Evolutionary conservation across 495 filamentous ascomycete species (phyloP).

Genomic region (Podospora tetraspora): DNA sequence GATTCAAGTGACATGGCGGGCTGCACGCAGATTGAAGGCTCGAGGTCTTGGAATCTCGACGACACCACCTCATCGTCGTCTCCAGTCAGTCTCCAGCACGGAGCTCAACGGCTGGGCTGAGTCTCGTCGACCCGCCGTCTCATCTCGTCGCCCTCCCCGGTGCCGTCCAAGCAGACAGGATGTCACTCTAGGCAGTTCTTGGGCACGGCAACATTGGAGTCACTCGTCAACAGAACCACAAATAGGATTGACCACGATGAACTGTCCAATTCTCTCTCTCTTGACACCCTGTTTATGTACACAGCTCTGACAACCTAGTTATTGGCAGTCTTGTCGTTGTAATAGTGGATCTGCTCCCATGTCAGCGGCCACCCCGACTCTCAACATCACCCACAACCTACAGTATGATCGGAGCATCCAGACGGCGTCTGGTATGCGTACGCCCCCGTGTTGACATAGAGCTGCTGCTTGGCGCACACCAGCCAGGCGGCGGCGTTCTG

Average conservation of each 20-base stretch:
- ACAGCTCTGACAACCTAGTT: slow-evolving; percentile 14
- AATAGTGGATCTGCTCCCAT: slow-evolving; percentile 27
- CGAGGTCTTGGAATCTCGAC: neutral
- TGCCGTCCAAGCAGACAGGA: neutral
- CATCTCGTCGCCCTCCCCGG: neutral
- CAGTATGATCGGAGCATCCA: slow-evolving; percentile 57
- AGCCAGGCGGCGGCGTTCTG: slow-evolving; percentile 56
- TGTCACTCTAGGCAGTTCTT: too few species aligned
- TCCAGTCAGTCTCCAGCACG: too few species aligned
- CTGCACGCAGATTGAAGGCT: neutral
- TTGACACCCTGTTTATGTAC: neutral
- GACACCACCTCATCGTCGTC: neutral
- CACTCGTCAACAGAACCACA: neutral
- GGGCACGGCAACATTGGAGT: too few species aligned
- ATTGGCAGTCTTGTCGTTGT: slow-evolving; percentile 34
- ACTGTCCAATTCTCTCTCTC: neutral
- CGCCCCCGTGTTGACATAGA: slow-evolving; percentile 58
- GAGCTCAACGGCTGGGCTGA: neutral
- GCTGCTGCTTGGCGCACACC: slow-evolving; percentile 47
- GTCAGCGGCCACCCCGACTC: neutral
- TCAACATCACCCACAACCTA: slow-evolving; percentile 25
- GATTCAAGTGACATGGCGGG: neutral
- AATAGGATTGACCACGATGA: neutral
- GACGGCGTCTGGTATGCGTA: slow-evolving; percentile 53
- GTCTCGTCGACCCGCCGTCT: neutral